phyloP scores from a whole-genome alignment of 768 basidiomycete species.

The Hericium coralloides region DNA sequence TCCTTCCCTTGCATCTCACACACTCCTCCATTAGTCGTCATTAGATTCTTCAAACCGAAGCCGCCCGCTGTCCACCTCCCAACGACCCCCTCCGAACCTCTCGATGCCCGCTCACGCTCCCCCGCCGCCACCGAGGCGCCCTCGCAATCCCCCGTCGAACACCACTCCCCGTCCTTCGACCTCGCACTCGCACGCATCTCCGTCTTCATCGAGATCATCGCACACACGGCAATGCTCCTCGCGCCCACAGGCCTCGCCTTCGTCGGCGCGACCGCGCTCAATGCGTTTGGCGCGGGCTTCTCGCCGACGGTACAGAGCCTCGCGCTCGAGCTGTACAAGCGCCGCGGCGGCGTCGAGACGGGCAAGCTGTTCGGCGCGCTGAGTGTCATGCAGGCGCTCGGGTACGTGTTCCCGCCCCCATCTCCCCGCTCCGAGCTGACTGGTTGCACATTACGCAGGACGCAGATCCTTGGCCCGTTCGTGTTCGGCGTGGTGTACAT shows the following conservation, averaged over 20 bases:
- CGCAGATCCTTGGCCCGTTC: slow-evolving; percentile 2
- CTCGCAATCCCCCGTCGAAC: not conserved
- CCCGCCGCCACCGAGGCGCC: slow-evolving; percentile 5
- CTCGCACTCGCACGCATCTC: slow-evolving; percentile 1
- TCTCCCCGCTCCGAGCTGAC: not conserved
- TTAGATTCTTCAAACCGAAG: slow-evolving; percentile 34
- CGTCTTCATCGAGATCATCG: not conserved
- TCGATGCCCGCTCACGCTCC: slow-evolving; percentile 7
- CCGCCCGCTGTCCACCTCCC: slow-evolving; percentile 22
- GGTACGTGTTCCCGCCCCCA: not conserved
- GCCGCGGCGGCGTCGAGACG: not conserved
- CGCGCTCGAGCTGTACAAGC: slow-evolving; percentile 3
- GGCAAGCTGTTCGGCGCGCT: slow-evolving; percentile 3
- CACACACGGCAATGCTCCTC: not conserved
- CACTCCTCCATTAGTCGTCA: not conserved
- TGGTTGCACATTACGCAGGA: not conserved
- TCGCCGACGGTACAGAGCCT: slow-evolving; percentile 1
- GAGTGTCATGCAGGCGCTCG: not conserved
- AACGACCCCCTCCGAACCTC: slow-evolving; percentile 17
- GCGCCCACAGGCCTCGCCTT: not conserved
- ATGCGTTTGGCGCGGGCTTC: not conserved
- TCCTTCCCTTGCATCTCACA: not conserved
- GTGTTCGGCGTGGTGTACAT: slow-evolving; percentile 1
- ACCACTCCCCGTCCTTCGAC: slow-evolving; percentile 1
- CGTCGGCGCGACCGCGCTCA: not conserved